phyloP scores from a whole-genome alignment of 73 alveolate species.

The Paramecium octaurelia region DNA sequence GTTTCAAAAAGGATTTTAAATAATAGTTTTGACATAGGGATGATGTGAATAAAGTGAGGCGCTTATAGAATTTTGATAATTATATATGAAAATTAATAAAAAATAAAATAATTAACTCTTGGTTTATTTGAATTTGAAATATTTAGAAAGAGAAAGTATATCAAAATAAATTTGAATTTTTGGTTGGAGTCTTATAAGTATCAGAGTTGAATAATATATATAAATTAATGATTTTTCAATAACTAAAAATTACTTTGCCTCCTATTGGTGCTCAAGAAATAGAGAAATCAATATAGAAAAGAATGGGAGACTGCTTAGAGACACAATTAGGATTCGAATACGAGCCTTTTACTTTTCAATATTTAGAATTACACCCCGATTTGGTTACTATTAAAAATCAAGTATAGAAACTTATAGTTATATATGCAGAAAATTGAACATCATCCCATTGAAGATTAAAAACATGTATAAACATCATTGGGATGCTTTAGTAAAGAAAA shows the following conservation, averaged over 20 bases:
- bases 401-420: not conserved
- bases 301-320: constrained; percentile 14
- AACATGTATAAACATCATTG: not conserved
- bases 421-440: not conserved
- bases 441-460: not conserved
- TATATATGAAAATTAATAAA: not conserved
- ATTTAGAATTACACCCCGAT: constrained; percentile 49
- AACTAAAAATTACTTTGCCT: constrained; percentile 19
- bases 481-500: constrained; percentile 33
- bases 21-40: not conserved
- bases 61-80: not conserved
- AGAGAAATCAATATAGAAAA: not conserved
- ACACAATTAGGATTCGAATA: constrained; percentile 37
- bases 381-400: constrained; percentile 14
- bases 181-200: not conserved
- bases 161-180: not conserved
- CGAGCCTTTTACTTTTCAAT: constrained; percentile 19
- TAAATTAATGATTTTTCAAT: constrained; percentile 17
- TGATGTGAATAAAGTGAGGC: not conserved
- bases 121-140: not conserved
- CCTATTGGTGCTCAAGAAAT: not conserved
- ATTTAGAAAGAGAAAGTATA: not conserved
- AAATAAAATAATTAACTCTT: not conserved
- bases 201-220: not conserved
- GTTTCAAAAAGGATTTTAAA: not conserved